These are phyloP conservation scores for Prunus mira DNA, from an alignment of 306 rosid species.

Conservation along the genomic window DNA sequence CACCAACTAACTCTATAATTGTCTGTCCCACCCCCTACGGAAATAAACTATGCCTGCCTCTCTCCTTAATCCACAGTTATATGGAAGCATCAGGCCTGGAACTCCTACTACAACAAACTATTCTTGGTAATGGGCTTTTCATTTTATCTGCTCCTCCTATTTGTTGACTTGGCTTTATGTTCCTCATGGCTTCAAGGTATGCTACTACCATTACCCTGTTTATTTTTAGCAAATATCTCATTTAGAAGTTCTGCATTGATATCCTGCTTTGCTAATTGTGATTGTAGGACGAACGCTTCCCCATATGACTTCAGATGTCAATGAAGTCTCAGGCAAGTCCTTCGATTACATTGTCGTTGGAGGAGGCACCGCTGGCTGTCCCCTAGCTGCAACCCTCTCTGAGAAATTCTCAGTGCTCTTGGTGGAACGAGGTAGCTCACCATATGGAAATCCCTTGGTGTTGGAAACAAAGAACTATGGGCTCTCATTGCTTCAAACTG, in stretches of 20 bases:
- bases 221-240: neutral
- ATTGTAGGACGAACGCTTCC: conserved; percentile 41
- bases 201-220: neutral
- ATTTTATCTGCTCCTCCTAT: conserved; percentile 23
- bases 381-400: conserved; percentile 68
- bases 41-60: conserved; percentile 29
- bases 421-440: conserved; percentile 70
- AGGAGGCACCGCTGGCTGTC: conserved; percentile 76
- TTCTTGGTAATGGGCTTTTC: conserved; percentile 22
- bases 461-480: conserved; percentile 54
- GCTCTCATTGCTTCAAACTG: conserved; percentile 42
- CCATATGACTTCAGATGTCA: conserved; percentile 58
- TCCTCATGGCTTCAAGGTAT: conserved; percentile 47
- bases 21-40: neutral
- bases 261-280: neutral
- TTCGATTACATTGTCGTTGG: conserved; percentile 75
- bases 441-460: conserved; percentile 59
- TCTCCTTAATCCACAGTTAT: no score
- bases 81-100: conserved; percentile 26
- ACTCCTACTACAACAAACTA: conserved; percentile 8
- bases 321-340: conserved; percentile 54
- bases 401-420: conserved; percentile 61
- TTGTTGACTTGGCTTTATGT: conserved; percentile 27
- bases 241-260: neutral
- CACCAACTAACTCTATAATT: neutral